Base-by-base conservation (phyloP, 805 yeast genomes). In the Pichia cephalocereana region DNA sequence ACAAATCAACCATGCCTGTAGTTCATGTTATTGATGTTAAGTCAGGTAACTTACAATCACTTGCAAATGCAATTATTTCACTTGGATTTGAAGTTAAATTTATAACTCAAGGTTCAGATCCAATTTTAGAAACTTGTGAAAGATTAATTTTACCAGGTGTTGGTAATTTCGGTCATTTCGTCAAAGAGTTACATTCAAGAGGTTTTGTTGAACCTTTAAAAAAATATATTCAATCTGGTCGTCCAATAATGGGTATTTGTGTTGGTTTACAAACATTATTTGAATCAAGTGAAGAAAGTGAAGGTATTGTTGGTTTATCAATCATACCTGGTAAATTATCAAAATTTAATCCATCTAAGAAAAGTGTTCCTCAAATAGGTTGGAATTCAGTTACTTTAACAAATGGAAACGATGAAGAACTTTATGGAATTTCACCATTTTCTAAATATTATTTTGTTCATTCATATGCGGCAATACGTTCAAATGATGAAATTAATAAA, bases 321-420 rank as follows among this genome's bases (percentile, higher is more conserved):
- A 66, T 79, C 19, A 67, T 86, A 4, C 72, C 72, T 32, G 65
- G 77, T 40, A 66, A 67, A 9, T 69, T 95, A 52, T 64, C 67
- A 14, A 82, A 78, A 58, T 93, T 93, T 61, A 77, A 82, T 55
- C 68, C 67, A 14, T 50, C 71, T 8, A 69, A 67, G 31, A 93
- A 93, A 64, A 76, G 96, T 12, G 99, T 93, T 8, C 99, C 99
- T 1, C 90, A 87, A 56, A 91, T 93, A 54, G 99, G 99, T 18
- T 93, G 99, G 99, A 91, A 89, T 62, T 59, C 64, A 4, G 46
- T 54, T 34, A 40, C 39, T 1, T 50, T 57, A 15, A 12, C 28
- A 5, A 39, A 26, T 27, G n/a, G 26, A 18, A 48, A 58, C 45
- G 60, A 23, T 23, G 7, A 23, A 23, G 26, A 69, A 1, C 68